Evolutionary conservation across 257 asterid species (phyloP).

Genomic region (Scutellaria barbata): DNA sequence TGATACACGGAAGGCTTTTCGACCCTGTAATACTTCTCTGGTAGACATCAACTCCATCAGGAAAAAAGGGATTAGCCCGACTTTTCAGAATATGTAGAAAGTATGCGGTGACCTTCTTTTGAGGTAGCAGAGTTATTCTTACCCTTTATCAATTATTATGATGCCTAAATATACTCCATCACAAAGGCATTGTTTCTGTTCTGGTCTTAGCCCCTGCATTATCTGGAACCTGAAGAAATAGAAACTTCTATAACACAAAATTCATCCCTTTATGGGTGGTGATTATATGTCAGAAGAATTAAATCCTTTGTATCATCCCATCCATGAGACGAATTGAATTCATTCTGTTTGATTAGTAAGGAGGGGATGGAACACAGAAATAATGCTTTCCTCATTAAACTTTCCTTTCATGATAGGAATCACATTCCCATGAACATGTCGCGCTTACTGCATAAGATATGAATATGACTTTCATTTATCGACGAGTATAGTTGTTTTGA

Average conservation of each 20-base stretch:
- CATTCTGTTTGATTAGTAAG: neutral
- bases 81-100: constrained; percentile 4
- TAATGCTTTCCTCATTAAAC: neutral
- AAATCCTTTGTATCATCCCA: constrained; percentile 14
- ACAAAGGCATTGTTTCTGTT: neutral
- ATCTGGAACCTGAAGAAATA: neutral
- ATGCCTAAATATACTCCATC: neutral
- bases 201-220: neutral
- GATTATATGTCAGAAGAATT: neutral
- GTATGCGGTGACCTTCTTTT: neutral
- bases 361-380: neutral
- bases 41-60: neutral
- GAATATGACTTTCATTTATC: constrained; percentile 8
- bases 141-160: neutral
- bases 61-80: neutral
- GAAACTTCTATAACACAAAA: neutral
- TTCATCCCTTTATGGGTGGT: neutral
- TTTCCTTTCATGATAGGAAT: constrained; percentile 11
- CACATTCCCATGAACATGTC: neutral
- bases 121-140: neutral
- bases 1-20: neutral
- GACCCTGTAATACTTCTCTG: neutral
- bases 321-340: constrained; percentile 13
- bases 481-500: neutral
- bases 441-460: neutral